Evolutionary conservation across 78 protist species (phyloP).

Genomic region (Dictyostelium brefeldianum): DNA sequence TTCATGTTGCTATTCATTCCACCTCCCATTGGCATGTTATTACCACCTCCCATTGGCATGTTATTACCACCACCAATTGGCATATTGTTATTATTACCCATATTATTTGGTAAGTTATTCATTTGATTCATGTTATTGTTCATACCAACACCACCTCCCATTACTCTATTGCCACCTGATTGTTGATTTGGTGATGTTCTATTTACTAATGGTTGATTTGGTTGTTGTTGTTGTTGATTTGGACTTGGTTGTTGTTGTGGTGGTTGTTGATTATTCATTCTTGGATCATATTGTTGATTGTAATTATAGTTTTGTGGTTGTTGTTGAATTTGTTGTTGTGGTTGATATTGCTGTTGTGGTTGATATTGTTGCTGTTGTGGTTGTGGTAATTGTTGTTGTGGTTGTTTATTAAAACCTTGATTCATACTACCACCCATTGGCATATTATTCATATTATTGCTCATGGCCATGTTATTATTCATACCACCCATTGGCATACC

Average conservation of each 20-base stretch:
- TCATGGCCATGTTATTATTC: not conserved
- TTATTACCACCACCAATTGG: too few species aligned
- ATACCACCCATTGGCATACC: too few species aligned
- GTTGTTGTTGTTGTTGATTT: not conserved
- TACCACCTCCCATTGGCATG: not conserved
- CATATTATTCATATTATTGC: not conserved
- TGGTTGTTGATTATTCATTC: not conserved
- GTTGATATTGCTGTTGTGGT: not conserved
- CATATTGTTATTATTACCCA: not conserved
- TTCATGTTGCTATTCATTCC: too few species aligned
- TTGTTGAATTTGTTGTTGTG: not conserved
- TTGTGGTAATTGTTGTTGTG: not conserved
- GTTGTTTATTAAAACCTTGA: not conserved
- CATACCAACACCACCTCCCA: not conserved
- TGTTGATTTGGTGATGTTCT: constrained; percentile 17
- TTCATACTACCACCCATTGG: not conserved
- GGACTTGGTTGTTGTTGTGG: not conserved
- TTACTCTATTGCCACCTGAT: not conserved
- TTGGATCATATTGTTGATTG: constrained; percentile 21
- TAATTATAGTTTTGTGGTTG: not conserved
- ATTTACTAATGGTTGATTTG: not conserved
- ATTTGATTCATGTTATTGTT: not conserved
- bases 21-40: not conserved
- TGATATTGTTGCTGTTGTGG: not conserved
- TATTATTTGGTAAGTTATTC: not conserved